Percentiles rank a stretch among this genome's conserved stretches.
Evolutionary conservation across 2,329 filamentous ascomycete genomes (phyloP).

Genomic region (Neofusicoccum cordaticola): DNA sequence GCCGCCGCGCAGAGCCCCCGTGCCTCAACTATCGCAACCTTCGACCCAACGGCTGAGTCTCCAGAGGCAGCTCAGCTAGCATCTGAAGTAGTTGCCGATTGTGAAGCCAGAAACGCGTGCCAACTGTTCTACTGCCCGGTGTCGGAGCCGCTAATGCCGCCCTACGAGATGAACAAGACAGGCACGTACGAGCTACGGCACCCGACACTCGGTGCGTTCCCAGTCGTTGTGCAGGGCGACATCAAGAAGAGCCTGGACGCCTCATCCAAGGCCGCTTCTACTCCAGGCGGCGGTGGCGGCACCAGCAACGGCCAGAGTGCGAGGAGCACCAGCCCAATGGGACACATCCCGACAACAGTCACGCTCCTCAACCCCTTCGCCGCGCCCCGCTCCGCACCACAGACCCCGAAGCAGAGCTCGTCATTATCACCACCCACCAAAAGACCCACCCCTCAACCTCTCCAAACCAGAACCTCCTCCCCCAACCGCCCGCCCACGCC

Average conservation of each 20-base stretch:
- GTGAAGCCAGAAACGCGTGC: conserved; percentile 67
- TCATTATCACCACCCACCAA: too few relatives aligned
- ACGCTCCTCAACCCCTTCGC: conserved; percentile 39
- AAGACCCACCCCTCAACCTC: too few relatives aligned
- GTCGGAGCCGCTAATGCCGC: conserved; percentile 25
- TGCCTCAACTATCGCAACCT: conserved; percentile 55
- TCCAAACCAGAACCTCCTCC: conserved; percentile 5
- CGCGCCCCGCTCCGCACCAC: conserved; percentile 4
- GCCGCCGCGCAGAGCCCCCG: conserved; percentile 44
- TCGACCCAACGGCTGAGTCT: conserved; percentile 65
- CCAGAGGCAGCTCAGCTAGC: conserved; percentile 60
- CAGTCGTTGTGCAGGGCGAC: conserved; percentile 42
- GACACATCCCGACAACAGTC: conserved; percentile 23
- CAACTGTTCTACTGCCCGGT: conserved; percentile 64
- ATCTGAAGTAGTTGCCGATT: conserved; percentile 58
- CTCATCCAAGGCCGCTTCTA: too few relatives aligned
- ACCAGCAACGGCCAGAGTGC: background rate
- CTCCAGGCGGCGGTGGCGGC: background rate
- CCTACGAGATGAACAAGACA: conserved; percentile 25
- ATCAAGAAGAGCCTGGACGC: conserved; percentile 2
- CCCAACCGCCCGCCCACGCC: conserved; percentile 31
- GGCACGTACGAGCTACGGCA: conserved; percentile 47
- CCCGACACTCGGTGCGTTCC: conserved; percentile 42
- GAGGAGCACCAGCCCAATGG: background rate
- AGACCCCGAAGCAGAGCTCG: too few relatives aligned